These are phyloP conservation scores for Pseudogymnoascus sp. DNA, from an alignment of 2,329 filamentous ascomycete genomes.

Conservation along the genomic window DNA sequence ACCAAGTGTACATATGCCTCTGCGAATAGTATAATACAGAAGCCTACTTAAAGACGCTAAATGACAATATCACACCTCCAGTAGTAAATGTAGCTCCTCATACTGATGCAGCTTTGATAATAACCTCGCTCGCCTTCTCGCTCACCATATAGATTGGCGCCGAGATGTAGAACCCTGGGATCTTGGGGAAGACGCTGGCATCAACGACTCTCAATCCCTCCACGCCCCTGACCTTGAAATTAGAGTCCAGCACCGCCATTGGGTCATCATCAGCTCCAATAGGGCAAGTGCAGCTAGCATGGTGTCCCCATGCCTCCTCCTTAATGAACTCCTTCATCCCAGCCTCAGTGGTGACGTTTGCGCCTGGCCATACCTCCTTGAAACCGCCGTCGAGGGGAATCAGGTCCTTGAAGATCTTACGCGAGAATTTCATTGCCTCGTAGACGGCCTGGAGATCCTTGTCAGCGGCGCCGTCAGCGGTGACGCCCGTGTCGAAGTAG, in stretches of 20 bases:
- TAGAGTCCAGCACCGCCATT: slow-evolving; percentile 46
- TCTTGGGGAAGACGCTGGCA: slow-evolving; percentile 48
- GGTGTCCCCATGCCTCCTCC: slow-evolving; percentile 47
- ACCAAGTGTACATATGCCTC: neutral
- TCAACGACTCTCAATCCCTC: slow-evolving; percentile 52
- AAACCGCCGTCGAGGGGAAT: slow-evolving; percentile 36
- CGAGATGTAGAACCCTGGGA: slow-evolving; percentile 42
- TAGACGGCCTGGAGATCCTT: slow-evolving; percentile 13
- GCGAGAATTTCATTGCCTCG: slow-evolving; percentile 13
- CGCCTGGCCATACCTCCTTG: slow-evolving; percentile 34
- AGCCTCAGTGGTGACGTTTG: slow-evolving; percentile 33
- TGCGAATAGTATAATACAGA: neutral
- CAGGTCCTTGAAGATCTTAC: slow-evolving; percentile 31
- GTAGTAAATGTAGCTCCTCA: neutral
- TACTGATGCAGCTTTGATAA: slow-evolving; percentile 22
- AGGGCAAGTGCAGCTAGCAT: slow-evolving; percentile 45
- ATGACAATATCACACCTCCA: neutral
- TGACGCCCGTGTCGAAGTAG: slow-evolving; percentile 42
- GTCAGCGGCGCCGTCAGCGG: slow-evolving; percentile 10
- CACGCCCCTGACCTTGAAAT: slow-evolving; percentile 49
- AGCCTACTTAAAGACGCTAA: neutral
- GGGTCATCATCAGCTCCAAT: slow-evolving; percentile 47
- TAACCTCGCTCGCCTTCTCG: slow-evolving; percentile 55
- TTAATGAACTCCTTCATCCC: slow-evolving; percentile 39
- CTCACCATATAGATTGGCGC: slow-evolving; percentile 46